A percentile compares a stretch with the other conserved stretches of the same genome.
phyloP scores from a whole-genome alignment of 345 rosid genomes.

The Moricandia moricandioides region DNA sequence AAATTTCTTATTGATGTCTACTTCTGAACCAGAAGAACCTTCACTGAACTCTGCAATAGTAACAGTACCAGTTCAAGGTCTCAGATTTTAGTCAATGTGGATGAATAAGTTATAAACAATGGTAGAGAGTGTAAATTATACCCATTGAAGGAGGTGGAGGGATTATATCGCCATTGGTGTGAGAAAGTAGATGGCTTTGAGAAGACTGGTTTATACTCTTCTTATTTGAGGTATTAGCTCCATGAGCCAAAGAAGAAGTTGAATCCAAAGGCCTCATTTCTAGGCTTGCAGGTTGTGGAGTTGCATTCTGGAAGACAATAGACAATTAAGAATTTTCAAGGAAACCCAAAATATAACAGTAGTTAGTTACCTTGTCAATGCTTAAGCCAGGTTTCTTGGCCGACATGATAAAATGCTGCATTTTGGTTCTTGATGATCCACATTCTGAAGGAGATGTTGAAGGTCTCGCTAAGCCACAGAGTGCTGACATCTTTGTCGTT shows the following conservation, averaged over 20 bases:
- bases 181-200: neutral
- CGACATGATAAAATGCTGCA: conserved; percentile 30
- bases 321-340: neutral
- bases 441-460: conserved; percentile 38
- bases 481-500: conserved; percentile 31
- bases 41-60: conserved; percentile 51
- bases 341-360: neutral
- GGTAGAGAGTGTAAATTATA: conserved; percentile 31
- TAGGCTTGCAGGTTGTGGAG: conserved; percentile 29
- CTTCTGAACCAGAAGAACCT: conserved; percentile 46
- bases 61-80: neutral
- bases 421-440: conserved; percentile 41
- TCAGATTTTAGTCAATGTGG: neutral
- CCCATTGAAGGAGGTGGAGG: conserved; percentile 65
- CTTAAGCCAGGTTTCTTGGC: conserved; percentile 44
- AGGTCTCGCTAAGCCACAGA: conserved; percentile 41
- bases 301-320: conserved; percentile 37
- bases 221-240: conserved; percentile 28
- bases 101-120: neutral
- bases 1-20: conserved; percentile 63
- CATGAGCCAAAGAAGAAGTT: conserved; percentile 34
- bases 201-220: conserved; percentile 4
- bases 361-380: conserved; percentile 55
- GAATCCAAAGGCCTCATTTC: conserved; percentile 38
- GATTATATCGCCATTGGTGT: conserved; percentile 31